Conservation (phyloP, 352 stramenopile genomes). For the Pythium inflatum region DNA sequence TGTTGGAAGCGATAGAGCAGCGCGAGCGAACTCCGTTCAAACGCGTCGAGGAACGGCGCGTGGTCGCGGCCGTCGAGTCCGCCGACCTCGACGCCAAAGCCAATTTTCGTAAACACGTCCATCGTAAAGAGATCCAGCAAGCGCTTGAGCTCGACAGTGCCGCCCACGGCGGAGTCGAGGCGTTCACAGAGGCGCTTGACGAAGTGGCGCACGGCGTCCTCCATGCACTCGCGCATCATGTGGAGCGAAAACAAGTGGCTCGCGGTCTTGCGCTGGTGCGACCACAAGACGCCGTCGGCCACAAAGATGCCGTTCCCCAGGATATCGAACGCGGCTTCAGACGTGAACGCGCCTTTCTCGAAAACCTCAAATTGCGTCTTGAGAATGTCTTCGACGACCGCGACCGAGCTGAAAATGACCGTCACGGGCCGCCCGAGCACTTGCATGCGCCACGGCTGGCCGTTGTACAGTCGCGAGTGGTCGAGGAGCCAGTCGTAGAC, state of each 20-base stretch:
- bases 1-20: conserved; percentile 46
- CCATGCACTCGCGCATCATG: conserved; percentile 60
- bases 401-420: conserved; percentile 41
- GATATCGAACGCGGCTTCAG: conserved; percentile 51
- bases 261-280: conserved; percentile 72
- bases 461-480: conserved; percentile 40
- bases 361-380: conserved; percentile 65
- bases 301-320: conserved; percentile 73
- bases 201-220: conserved; percentile 38
- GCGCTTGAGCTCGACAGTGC: conserved; percentile 37
- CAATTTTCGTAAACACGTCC: conserved; percentile 75
- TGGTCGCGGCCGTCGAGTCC: conserved; percentile 39
- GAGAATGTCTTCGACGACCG: conserved; percentile 51
- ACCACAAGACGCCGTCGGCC: conserved; percentile 57
- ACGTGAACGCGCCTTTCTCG: conserved; percentile 48
- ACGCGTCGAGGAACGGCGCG: conserved; percentile 49
- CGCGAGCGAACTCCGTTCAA: conserved; percentile 43
- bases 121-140: conserved; percentile 64
- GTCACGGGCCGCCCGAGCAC: conserved; percentile 38
- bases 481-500: conserved; percentile 68
- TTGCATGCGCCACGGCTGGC: conserved; percentile 49
- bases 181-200: conserved; percentile 33
- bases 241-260: conserved; percentile 85
- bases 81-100: conserved; percentile 67
- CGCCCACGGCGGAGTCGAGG: conserved; percentile 29